phyloP scores from a whole-genome alignment of 352 stramenopile genomes.

The Thalassiosira mediterranea region DNA sequence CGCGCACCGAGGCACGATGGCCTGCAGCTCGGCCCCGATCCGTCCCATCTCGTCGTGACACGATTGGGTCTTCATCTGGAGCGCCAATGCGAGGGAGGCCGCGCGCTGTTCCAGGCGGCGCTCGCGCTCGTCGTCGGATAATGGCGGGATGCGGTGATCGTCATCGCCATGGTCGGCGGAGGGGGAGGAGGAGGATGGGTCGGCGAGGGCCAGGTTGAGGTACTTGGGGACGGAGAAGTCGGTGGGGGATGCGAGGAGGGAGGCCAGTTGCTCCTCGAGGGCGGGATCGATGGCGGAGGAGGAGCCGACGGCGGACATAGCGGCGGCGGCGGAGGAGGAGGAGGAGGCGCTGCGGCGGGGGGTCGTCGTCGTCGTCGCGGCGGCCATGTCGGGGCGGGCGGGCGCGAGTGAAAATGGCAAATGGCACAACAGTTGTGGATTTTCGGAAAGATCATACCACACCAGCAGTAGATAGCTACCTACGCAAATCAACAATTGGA shows the following conservation, averaged over 20 bases:
- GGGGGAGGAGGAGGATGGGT: neutral
- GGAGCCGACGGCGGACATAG: neutral
- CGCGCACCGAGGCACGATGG: conserved; percentile 71
- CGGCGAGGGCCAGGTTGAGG: conserved; percentile 76
- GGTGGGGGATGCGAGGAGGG: conserved; percentile 47
- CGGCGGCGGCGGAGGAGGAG: neutral
- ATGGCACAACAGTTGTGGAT: too few relatives aligned
- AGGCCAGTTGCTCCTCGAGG: conserved; percentile 48
- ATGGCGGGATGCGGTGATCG: neutral
- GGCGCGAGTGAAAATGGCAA: too few relatives aligned
- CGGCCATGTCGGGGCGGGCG: too few relatives aligned
- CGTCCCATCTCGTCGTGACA: conserved; percentile 80
- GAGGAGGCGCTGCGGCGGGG: too few relatives aligned
- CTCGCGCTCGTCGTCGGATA: conserved; percentile 26
- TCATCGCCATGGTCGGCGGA: conserved; percentile 1
- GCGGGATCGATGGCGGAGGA: neutral
- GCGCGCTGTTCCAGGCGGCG: conserved; percentile 58
- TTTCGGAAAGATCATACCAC: too few relatives aligned
- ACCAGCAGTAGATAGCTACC: too few relatives aligned
- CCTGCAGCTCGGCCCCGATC: conserved; percentile 75
- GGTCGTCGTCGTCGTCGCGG: neutral
- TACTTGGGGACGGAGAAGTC: conserved; percentile 72
- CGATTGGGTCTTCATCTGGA: conserved; percentile 75
- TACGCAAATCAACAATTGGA: too few relatives aligned
- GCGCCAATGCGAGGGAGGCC: conserved; percentile 72